Evolutionary conservation across 345 rosid species (phyloP).

Genomic region (Clarkia xantiana): DNA sequence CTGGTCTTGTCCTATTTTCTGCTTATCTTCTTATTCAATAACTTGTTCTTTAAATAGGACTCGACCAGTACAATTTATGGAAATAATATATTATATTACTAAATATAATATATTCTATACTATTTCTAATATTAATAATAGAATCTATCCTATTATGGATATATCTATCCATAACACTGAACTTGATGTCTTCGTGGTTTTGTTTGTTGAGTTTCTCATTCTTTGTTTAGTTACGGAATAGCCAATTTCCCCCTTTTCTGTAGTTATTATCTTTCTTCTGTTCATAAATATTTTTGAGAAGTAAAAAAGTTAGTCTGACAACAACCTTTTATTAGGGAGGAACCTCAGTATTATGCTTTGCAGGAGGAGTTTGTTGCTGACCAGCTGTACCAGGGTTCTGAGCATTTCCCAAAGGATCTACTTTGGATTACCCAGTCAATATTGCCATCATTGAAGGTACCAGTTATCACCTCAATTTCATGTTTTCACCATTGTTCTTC

Average conservation of each 20-base stretch:
- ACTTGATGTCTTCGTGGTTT: too few species aligned
- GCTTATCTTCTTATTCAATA: too few species aligned
- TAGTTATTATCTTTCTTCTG: background rate
- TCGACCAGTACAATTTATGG: too few species aligned
- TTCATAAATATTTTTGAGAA: background rate
- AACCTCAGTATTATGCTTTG: constrained; percentile 43
- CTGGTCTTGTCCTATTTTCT: too few species aligned
- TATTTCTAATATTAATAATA: too few species aligned
- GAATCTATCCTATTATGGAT: too few species aligned
- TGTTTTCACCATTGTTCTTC: background rate
- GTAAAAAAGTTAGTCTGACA: constrained; percentile 6
- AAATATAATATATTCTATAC: too few species aligned
- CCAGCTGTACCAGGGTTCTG: constrained; percentile 65
- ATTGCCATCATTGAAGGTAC: constrained; percentile 59
- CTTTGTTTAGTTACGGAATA: background rate
- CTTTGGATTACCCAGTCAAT: constrained; percentile 45
- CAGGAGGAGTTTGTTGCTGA: constrained; percentile 86
- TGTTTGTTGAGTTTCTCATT: background rate
- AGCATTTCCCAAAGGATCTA: constrained; percentile 57
- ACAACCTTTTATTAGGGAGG: constrained; percentile 46
- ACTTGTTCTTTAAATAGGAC: too few species aligned
- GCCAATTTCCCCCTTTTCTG: background rate
- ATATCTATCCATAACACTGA: too few species aligned
- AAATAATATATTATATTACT: too few species aligned
- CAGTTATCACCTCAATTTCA: background rate